phyloP scores from a whole-genome alignment of 106 monocot genomes.

The Posidonia australis region DNA sequence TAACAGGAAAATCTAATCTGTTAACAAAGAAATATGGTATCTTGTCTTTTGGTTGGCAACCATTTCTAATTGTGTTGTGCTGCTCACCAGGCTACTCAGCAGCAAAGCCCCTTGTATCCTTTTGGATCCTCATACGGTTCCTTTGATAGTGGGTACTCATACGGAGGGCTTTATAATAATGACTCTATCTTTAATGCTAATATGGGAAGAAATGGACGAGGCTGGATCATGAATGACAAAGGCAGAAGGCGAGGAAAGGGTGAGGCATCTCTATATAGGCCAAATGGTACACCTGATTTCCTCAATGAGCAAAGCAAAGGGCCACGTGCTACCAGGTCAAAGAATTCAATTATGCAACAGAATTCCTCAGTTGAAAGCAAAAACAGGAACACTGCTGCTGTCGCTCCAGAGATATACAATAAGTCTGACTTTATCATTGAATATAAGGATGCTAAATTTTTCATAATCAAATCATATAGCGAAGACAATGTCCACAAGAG shows the following conservation, averaged over 20 bases:
- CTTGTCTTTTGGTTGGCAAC: neutral
- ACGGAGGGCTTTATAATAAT: conserved; percentile 22
- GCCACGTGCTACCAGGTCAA: conserved; percentile 45
- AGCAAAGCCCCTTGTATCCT: conserved; percentile 26
- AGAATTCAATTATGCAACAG: conserved; percentile 18
- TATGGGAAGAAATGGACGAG: conserved; percentile 16
- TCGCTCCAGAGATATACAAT: conserved; percentile 32
- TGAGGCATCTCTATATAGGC: conserved; percentile 32
- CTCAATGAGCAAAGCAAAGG: conserved; percentile 73
- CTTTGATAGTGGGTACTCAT: conserved; percentile 25
- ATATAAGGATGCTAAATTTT: conserved; percentile 78
- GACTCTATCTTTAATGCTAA: conserved; percentile 25
- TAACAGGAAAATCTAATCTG: neutral
- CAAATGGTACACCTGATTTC: conserved; percentile 39
- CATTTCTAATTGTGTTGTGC: neutral
- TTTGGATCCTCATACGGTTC: conserved; percentile 2
- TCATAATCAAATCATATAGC: conserved; percentile 88
- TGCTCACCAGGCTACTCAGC: conserved; percentile 23
- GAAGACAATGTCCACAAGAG: conserved; percentile 98
- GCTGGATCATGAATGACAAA: conserved; percentile 28
- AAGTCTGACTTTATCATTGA: conserved; percentile 53
- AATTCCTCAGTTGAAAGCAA: conserved; percentile 18
- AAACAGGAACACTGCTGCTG: conserved; percentile 11
- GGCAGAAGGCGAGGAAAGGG: conserved; percentile 37
- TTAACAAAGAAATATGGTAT: neutral